phyloP scores from a whole-genome alignment of 306 rosid genomes.

The Purshia tridentata region DNA sequence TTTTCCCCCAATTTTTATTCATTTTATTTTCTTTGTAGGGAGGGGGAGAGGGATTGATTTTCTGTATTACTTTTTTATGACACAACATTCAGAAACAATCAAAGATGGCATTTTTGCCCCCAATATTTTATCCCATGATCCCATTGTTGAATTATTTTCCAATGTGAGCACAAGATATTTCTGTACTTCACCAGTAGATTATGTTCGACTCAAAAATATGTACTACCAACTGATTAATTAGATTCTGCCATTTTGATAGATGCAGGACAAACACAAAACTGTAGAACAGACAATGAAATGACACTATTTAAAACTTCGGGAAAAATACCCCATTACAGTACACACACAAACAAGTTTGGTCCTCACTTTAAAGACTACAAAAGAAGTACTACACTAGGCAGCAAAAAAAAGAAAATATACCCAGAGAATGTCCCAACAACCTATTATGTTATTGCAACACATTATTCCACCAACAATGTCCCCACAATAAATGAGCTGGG shows the following conservation, averaged over 20 bases:
- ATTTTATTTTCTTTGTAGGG: neutral
- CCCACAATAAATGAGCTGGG: constrained; percentile 25
- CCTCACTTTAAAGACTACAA: neutral
- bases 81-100: neutral
- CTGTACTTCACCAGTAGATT: too few species aligned
- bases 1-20: constrained; percentile 1
- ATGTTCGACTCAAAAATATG: too few species aligned
- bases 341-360: constrained; percentile 13
- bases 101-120: neutral
- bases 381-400: neutral
- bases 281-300: neutral
- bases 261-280: too few species aligned
- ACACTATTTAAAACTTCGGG: neutral
- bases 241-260: too few species aligned
- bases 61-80: neutral
- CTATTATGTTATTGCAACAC: constrained; percentile 16
- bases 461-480: constrained; percentile 18
- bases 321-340: constrained; percentile 6
- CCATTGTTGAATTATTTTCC: neutral
- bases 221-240: too few species aligned
- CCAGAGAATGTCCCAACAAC: constrained; percentile 23
- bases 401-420: constrained; percentile 15
- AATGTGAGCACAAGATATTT: too few species aligned
- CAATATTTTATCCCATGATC: neutral
- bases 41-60: neutral